Percentiles rank a stretch among this genome's conserved stretches.
These are phyloP conservation scores for Cicer pinnatifidum DNA, from an alignment of 306 rosid species.

Conservation along the genomic window DNA sequence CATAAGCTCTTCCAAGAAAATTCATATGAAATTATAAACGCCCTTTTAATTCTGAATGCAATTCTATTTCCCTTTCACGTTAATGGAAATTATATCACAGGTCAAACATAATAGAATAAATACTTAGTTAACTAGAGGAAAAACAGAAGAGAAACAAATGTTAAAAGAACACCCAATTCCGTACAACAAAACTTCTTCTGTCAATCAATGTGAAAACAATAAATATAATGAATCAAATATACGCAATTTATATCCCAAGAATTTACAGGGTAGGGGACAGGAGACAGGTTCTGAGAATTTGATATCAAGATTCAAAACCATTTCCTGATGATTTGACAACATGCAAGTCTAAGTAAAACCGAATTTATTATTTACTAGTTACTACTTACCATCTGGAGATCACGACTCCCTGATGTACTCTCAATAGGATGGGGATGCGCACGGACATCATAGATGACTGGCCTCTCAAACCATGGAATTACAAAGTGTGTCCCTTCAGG, in stretches of 20 bases:
- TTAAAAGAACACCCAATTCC: not conserved
- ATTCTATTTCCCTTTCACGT: conserved; percentile 8
- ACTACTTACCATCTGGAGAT: conserved; percentile 73
- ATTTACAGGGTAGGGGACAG: not conserved
- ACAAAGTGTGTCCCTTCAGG: conserved; percentile 89
- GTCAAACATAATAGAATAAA: conserved; percentile 35
- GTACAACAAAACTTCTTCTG: not conserved
- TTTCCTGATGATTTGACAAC: not conserved
- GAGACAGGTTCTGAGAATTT: not conserved
- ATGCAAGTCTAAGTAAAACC: not conserved
- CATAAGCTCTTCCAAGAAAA: not conserved
- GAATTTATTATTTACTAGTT: not conserved
- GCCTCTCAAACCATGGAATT: conserved; percentile 91
- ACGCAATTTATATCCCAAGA: conserved; percentile 9
- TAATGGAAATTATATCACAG: not conserved
- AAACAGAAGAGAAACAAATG: not conserved
- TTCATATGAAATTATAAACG: not conserved
- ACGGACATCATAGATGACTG: conserved; percentile 85
- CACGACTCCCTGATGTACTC: conserved; percentile 84
- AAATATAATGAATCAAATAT: not conserved
- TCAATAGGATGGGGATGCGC: conserved; percentile 72
- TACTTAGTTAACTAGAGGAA: not conserved
- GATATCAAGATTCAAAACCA: not conserved
- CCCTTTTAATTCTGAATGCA: not conserved
- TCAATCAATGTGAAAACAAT: not conserved